These are phyloP conservation scores for Phycomyces nitens DNA, from an alignment of 192 early-diverging fungal species.

Conservation along the genomic window DNA sequence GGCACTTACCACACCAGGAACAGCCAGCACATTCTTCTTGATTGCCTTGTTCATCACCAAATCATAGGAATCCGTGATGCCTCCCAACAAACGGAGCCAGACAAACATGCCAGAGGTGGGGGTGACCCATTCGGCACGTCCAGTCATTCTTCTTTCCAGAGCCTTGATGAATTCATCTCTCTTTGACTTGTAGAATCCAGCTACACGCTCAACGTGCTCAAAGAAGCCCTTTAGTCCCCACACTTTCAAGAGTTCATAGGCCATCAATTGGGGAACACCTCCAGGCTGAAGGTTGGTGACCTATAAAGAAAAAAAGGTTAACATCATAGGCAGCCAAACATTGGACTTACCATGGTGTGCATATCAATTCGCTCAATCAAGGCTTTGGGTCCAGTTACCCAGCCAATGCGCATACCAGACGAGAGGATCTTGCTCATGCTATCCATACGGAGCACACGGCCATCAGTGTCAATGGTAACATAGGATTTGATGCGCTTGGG, in stretches of 20 bases:
- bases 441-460: slow-evolving; percentile 87
- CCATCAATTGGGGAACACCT: slow-evolving; percentile 76
- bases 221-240: slow-evolving; percentile 84
- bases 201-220: slow-evolving; percentile 63
- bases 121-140: slow-evolving; percentile 53
- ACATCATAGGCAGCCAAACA: no score
- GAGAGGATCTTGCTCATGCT: slow-evolving; percentile 90
- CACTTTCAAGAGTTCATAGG: slow-evolving; percentile 64
- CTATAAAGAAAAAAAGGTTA: slow-evolving; percentile 34
- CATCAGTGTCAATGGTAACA: slow-evolving; percentile 86
- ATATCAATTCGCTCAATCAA: slow-evolving; percentile 79
- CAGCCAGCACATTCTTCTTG: slow-evolving; percentile 63
- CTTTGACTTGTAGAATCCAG: slow-evolving; percentile 70
- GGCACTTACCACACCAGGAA: slow-evolving; percentile 56
- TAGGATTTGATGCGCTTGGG: slow-evolving; percentile 59
- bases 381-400: slow-evolving; percentile 63
- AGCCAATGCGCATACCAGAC: slow-evolving; percentile 82
- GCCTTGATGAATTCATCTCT: slow-evolving; percentile 64
- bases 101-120: slow-evolving; percentile 70
- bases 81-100: slow-evolving; percentile 66
- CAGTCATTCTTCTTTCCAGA: slow-evolving; percentile 60
- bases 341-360: slow-evolving; percentile 58
- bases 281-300: slow-evolving; percentile 81
- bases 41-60: slow-evolving; percentile 58
- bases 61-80: slow-evolving; percentile 49